Base-by-base conservation (phyloP, 1,284 basidiomycete species). In the Malassezia sympodialis region DNA sequence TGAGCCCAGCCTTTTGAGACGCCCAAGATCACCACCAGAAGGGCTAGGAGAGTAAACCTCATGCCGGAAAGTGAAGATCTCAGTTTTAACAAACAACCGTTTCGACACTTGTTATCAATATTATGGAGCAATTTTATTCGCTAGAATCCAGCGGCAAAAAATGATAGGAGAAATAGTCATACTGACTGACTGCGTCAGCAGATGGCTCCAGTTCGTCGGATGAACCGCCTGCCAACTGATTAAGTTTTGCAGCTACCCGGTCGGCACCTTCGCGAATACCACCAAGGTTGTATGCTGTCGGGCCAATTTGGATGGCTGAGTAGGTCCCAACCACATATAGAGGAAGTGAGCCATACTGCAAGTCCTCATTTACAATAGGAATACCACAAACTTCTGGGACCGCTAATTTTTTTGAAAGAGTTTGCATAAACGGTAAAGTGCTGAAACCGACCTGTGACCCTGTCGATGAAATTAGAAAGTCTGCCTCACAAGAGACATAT, bases 191-290 rank as follows among this genome's bases (percentile, higher is more conserved):
- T 8, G 44, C 31, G 4, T 30, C 17, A 2, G 23, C 44, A 10
- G n/a, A 7, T 17, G 27, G 24, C 21, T n/a, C 0, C 28, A 7
- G 17, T 12, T 31, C 26, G 14, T 46, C 44, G 12, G 19, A 3
- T 8, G 23, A 3, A 15, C 17, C 19, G 14, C 39, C 46, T 14
- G 23, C 32, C 3, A 65, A 46, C 23, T 65, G 58, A 21, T 51
- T 31, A 17, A 76, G 44, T 2, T 66, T 46, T 23, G 60, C 61
- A 0, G 68, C 75, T 26, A 77, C 68, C 1, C 76, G 60, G 43
- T 77, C 76, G 0, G 76, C 76, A 8, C 72, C 74, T 15, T 69
- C 68, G 5, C 76, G 58, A 34, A 75, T 73, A 3, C 76, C 75
- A 17, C 67, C 67, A 10, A 76, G 56, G 37, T 77, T 77, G 26